Evolutionary conservation across 768 basidiomycete species (phyloP).

Genomic region (Kwoniella dejecticola): DNA sequence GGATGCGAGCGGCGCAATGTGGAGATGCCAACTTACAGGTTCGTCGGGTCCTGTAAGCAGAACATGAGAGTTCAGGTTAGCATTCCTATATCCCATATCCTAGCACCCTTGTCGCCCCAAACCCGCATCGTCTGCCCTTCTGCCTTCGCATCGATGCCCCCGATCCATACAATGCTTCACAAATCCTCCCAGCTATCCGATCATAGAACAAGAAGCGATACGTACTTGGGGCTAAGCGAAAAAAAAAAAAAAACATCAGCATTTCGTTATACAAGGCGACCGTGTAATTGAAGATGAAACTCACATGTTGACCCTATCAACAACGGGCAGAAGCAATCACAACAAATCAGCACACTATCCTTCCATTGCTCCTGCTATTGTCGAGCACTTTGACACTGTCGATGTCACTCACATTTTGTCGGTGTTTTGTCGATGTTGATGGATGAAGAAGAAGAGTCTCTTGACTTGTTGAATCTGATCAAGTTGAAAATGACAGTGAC

Average conservation of each 20-base stretch:
- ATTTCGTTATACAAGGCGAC: not conserved
- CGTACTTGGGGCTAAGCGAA: slow-evolving; percentile 47
- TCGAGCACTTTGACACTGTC: not conserved
- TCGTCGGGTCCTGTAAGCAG: slow-evolving; percentile 74
- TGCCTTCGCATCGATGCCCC: too few species aligned
- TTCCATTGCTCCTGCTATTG: slow-evolving; percentile 1
- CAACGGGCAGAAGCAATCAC: slow-evolving; percentile 20
- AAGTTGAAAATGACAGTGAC: slow-evolving; percentile 1
- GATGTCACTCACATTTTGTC: slow-evolving; percentile 36
- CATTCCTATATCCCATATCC: slow-evolving; percentile 9
- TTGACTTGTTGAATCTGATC: not conserved
- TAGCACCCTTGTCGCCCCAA: not conserved
- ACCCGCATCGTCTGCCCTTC: not conserved
- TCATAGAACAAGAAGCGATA: slow-evolving; percentile 6
- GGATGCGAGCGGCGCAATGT: not conserved
- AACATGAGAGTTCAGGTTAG: slow-evolving; percentile 17
- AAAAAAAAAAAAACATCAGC: slow-evolving; percentile 27
- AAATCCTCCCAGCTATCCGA: too few species aligned
- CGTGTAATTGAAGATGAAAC: slow-evolving; percentile 12
- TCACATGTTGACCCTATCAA: slow-evolving; percentile 54
- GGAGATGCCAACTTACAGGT: slow-evolving; percentile 98
- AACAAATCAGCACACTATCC: slow-evolving; percentile 29
- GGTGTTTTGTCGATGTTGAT: slow-evolving; percentile 24
- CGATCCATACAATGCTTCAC: too few species aligned
- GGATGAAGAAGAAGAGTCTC: slow-evolving; percentile 17